These are phyloP conservation scores for Gossypium gossypioides DNA, from an alignment of 441 rosid species.

Conservation along the genomic window DNA sequence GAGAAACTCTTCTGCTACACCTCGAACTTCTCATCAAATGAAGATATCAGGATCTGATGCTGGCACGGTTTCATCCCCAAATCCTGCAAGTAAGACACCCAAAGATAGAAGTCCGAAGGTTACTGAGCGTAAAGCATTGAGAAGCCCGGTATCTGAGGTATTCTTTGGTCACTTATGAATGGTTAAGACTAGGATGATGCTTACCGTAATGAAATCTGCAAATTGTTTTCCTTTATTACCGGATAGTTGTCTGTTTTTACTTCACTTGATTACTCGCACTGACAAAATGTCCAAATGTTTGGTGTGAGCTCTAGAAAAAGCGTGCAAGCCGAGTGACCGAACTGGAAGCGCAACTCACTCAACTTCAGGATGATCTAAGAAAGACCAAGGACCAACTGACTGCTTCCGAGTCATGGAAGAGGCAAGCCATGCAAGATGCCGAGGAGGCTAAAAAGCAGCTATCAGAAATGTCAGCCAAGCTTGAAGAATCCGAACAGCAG, in stretches of 20 bases:
- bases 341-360: conserved; percentile 59
- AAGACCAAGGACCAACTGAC: conserved; percentile 65
- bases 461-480: conserved; percentile 35
- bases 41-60: conserved; percentile 43
- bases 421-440: conserved; percentile 64
- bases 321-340: conserved; percentile 53
- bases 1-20: conserved; percentile 61
- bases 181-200: neutral
- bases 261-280: conserved; percentile 7
- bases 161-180: neutral
- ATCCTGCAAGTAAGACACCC: conserved; percentile 41
- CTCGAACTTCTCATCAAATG: conserved; percentile 61
- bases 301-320: conserved; percentile 43
- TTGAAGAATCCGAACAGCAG: conserved; percentile 61
- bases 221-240: neutral
- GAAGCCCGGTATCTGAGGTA: conserved; percentile 69
- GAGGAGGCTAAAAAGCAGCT: conserved; percentile 63
- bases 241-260: neutral
- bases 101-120: conserved; percentile 73
- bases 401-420: conserved; percentile 58
- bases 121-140: conserved; percentile 60
- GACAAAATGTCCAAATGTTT: conserved; percentile 6
- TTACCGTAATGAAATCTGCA: neutral
- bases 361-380: conserved; percentile 80
- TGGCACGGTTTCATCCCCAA: conserved; percentile 46